A percentile compares a stretch with the other conserved stretches of the same genome.
These are phyloP conservation scores for Ustilago sp. DNA, from an alignment of 1,284 basidiomycete species.

Conservation along the genomic window DNA sequence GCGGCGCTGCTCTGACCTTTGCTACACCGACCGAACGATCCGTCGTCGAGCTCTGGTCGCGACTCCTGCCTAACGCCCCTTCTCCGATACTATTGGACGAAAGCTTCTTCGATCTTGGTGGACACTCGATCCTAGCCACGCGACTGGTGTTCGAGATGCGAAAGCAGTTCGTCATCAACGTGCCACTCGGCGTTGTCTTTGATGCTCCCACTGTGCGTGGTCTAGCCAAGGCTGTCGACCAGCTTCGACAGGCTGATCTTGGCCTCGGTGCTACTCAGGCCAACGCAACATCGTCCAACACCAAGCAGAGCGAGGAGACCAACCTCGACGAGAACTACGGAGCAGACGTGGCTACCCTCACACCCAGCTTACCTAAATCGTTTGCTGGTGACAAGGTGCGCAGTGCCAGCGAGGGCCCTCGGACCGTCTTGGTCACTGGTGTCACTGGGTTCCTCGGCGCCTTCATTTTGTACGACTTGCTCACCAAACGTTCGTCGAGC, in stretches of 20 bases:
- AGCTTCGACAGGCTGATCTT: slow-evolving; percentile 82
- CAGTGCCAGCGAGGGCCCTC: slow-evolving; percentile 27
- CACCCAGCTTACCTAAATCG: slow-evolving; percentile 69
- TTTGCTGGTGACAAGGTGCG: slow-evolving; percentile 48
- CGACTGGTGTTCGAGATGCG: slow-evolving; percentile 96
- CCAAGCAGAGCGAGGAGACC: slow-evolving; percentile 58
- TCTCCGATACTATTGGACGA: slow-evolving; percentile 86
- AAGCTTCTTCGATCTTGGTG: slow-evolving; percentile 97
- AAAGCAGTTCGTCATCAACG: slow-evolving; percentile 89
- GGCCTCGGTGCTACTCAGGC: slow-evolving; percentile 74
- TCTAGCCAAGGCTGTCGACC: slow-evolving; percentile 84
- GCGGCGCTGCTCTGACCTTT: slow-evolving; percentile 53
- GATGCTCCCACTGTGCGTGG: slow-evolving; percentile 86
- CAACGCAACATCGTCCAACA: slow-evolving; percentile 9
- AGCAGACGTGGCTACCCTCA: slow-evolving; percentile 80
- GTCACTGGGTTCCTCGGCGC: slow-evolving; percentile 97
- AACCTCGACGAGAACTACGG: slow-evolving; percentile 76
- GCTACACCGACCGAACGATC: slow-evolving; percentile 80
- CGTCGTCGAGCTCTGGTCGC: slow-evolving; percentile 82
- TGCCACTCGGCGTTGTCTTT: slow-evolving; percentile 92
- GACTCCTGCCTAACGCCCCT: slow-evolving; percentile 84
- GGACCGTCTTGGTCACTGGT: slow-evolving; percentile 93
- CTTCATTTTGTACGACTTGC: slow-evolving; percentile 86
- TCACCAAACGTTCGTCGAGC: slow-evolving; percentile 74
- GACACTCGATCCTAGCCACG: slow-evolving; percentile 97